Evolutionary conservation across 495 filamentous ascomycete species (phyloP), one percentile per base, ranked within the genome.

Genomic region (Chaetomidium leptoderma): DNA sequence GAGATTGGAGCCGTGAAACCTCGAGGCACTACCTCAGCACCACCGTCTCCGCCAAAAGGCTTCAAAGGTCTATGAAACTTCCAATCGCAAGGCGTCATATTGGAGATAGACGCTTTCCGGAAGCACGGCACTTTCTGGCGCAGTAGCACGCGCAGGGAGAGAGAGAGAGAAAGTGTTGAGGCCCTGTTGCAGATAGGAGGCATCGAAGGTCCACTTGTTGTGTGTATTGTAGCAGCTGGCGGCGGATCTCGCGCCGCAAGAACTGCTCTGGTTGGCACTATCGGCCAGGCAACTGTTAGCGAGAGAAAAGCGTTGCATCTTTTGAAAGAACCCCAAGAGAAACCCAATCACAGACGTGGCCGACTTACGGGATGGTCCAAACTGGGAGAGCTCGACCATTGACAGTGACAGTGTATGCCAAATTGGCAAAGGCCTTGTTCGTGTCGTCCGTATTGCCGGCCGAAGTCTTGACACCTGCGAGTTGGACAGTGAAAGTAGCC

Each of bases 251-350:
- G 29, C 46, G 17, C 46, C 46, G 17, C 46, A 49, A 7, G 46
- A 49, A 14, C 46, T 49, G 46, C 46, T 49, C 6, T 49, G 46
- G 29, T 49, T 49, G 46, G 46, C 46, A 19, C 46, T 49, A 13
- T 29, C 11, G 14, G 16, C 26, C 23, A 30, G 6, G 29, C 7
- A 21, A 3, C 3, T 21, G 26, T 33, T 21, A 49, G 19, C 6
- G 5, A 33, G 11, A 29, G 24, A 44, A 13, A 11, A 29, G 8
- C 24, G 9, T 9, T 16, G 4, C 10, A 16, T 9, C 24, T 19
- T 46, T 16, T n/a, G n/a, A 39, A 17, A 1, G n/a, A 0, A 6
- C 13, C 17, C 36, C 1, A 17, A 10, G 24, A 4, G 23, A 21
- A 21, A 11, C 14, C 35, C 3, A 11, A 11, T 40, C 0, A 16